These are phyloP conservation scores for Nannizzia gypsea DNA, from an alignment of 2,329 filamentous ascomycete species.

Conservation along the genomic window DNA sequence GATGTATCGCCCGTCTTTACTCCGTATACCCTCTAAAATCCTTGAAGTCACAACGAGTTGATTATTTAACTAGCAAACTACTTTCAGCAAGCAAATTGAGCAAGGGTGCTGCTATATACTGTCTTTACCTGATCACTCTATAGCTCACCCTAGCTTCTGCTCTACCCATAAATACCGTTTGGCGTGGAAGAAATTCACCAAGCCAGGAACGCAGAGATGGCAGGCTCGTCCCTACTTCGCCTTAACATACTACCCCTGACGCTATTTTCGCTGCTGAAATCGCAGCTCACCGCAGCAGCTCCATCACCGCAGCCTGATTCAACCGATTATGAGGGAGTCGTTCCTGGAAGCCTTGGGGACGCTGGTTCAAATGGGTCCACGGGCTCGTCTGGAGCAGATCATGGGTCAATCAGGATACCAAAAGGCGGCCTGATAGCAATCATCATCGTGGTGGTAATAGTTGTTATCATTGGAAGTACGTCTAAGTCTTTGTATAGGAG, in stretches of 20 bases:
- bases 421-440: conserved; percentile 62
- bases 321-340: neutral
- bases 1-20: neutral
- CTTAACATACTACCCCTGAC: neutral
- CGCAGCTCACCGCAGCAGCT: neutral
- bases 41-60: neutral
- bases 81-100: neutral
- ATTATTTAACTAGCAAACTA: too few relatives aligned
- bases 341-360: neutral
- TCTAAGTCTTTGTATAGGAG: conserved; percentile 7
- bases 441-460: conserved; percentile 55
- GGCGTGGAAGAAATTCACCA: neutral
- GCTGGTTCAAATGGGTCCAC: neutral
- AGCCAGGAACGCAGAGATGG: neutral
- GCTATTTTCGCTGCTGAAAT: neutral
- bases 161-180: neutral
- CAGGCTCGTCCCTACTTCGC: neutral
- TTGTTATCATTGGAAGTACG: conserved; percentile 59
- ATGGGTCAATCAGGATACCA: conserved; percentile 51
- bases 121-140: neutral
- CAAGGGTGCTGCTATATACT: neutral
- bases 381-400: conserved; percentile 14
- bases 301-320: neutral
- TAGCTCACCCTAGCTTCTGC: neutral
- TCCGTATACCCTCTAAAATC: neutral